phyloP scores from a whole-genome alignment of 139 green algal genomes.

The Coelastrella sp. region DNA sequence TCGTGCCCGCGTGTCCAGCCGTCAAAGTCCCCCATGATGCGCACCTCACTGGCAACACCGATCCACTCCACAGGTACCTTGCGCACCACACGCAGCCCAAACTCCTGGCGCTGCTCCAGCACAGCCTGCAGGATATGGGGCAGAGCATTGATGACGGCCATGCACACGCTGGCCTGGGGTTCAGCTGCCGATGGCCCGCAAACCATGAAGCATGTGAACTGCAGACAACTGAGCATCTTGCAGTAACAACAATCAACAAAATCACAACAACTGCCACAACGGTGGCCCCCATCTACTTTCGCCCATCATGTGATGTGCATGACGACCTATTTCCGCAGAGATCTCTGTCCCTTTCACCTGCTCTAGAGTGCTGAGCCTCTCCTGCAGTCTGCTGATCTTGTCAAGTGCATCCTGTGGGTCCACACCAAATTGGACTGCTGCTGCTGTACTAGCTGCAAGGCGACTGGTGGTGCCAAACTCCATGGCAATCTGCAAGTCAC shows the following conservation, averaged over 20 bases:
- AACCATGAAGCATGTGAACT: too few species aligned
- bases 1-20: constrained; percentile 71
- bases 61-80: constrained; percentile 69
- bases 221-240: too few species aligned
- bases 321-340: too few species aligned
- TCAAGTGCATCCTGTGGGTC: constrained; percentile 62
- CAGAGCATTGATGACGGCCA: background rate
- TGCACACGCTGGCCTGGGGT: background rate
- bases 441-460: constrained; percentile 61
- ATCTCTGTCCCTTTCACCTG: constrained; percentile 5
- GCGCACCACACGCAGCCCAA: constrained; percentile 54
- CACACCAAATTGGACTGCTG: constrained; percentile 66
- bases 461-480: constrained; percentile 66
- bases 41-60: constrained; percentile 65
- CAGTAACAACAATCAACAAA: too few species aligned
- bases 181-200: background rate
- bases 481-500: constrained; percentile 52
- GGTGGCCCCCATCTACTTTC: too few species aligned
- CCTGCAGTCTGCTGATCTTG: constrained; percentile 59
- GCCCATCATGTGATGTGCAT: too few species aligned
- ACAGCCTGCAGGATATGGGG: constrained; percentile 29
- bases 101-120: constrained; percentile 50
- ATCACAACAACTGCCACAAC: too few species aligned
- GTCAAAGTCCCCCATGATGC: constrained; percentile 75
- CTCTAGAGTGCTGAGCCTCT: constrained; percentile 58